Percentiles rank a stretch among this genome's conserved stretches.
phyloP scores from a whole-genome alignment of 192 early-diverging fungal genomes.

The Entomortierella lignicola region DNA sequence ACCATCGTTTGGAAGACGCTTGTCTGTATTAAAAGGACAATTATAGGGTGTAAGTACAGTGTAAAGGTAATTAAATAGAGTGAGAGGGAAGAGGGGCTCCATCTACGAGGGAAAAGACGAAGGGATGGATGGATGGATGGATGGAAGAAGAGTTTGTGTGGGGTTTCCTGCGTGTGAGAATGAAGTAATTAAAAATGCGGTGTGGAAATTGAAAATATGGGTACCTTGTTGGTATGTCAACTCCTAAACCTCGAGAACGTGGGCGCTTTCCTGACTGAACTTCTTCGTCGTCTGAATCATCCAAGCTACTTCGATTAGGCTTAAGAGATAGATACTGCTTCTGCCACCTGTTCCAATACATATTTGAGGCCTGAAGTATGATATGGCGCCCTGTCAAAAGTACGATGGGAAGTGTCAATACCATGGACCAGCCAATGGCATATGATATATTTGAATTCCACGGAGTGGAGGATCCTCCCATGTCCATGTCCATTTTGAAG shows the following conservation, averaged over 20 bases:
- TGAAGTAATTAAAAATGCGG: no score
- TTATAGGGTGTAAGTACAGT: background rate
- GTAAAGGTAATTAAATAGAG: background rate
- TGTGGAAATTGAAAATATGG: background rate
- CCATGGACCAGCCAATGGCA: slow-evolving; percentile 34
- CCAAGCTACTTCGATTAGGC: background rate
- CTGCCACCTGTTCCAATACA: background rate
- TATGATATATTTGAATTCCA: slow-evolving; percentile 45
- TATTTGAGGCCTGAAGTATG: background rate
- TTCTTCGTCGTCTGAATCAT: background rate
- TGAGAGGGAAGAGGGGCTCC: no score
- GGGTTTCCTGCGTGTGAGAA: no score
- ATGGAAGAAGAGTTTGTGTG: no score
- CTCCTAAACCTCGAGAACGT: background rate
- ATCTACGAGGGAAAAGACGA: no score
- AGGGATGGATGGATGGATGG: no score
- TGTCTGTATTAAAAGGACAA: background rate
- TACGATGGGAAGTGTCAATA: slow-evolving; percentile 19
- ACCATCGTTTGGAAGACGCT: slow-evolving; percentile 22
- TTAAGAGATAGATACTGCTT: background rate
- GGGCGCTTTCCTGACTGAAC: background rate
- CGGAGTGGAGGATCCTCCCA: slow-evolving; percentile 17
- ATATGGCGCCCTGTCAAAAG: slow-evolving; percentile 18
- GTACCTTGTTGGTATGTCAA: slow-evolving; percentile 28
- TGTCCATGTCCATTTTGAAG: slow-evolving; percentile 7